phyloP scores from a whole-genome alignment of 768 basidiomycete species.

The Hericium erinaceus region DNA sequence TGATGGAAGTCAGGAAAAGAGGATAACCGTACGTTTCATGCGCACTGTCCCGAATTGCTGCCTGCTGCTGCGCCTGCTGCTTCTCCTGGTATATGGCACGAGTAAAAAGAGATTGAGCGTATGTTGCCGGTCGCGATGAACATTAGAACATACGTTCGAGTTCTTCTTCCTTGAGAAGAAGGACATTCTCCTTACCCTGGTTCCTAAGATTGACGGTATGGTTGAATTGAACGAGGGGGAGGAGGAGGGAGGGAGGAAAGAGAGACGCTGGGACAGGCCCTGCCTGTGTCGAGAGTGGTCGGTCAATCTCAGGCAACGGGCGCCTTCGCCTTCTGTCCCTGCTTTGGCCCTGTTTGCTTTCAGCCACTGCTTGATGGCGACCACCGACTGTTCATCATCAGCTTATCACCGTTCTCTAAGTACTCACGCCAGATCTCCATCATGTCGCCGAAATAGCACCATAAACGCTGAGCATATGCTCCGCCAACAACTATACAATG shows the following conservation, averaged over 20 bases:
- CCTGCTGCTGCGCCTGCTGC: constrained; percentile 3
- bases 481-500: too few relatives aligned
- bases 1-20: background rate
- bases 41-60: background rate
- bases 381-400: background rate
- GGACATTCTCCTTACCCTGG: constrained; percentile 73
- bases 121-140: background rate
- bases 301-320: background rate
- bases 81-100: constrained; percentile 10
- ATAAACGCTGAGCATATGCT: background rate
- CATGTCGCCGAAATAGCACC: background rate
- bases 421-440: background rate
- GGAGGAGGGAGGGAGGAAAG: constrained; percentile 1
- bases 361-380: background rate
- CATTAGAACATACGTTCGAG: constrained; percentile 27
- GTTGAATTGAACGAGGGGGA: constrained; percentile 23
- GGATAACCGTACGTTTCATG: constrained; percentile 1
- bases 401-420: background rate
- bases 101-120: constrained; percentile 2
- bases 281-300: constrained; percentile 1
- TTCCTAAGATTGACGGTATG: constrained; percentile 61
- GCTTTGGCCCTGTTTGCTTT: background rate
- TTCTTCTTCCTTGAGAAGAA: constrained; percentile 90
- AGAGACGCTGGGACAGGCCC: background rate
- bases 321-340: background rate